Conservation (phyloP, 139 green algal species). For the Zygnema cylindricum region DNA sequence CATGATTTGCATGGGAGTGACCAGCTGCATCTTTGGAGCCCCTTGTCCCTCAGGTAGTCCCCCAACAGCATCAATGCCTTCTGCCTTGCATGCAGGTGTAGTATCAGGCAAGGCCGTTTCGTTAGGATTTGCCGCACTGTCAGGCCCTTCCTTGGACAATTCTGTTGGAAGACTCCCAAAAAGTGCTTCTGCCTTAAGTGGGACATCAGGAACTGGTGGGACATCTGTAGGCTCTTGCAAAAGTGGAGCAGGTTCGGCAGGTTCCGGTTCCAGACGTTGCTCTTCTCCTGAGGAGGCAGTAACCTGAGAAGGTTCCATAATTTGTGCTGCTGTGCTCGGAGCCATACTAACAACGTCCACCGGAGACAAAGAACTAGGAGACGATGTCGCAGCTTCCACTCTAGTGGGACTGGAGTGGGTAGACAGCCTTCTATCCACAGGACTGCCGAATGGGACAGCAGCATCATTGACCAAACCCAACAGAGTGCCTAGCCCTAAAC, state of each 20-base stretch:
- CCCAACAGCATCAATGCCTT: background rate
- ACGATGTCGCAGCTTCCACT: background rate
- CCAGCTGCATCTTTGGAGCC: background rate
- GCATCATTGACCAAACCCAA: background rate
- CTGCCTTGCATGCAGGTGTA: background rate
- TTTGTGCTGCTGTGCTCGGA: background rate
- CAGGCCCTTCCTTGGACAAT: background rate
- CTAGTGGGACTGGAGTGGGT: background rate
- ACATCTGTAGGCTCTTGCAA: background rate
- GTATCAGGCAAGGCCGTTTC: background rate
- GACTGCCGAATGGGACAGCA: background rate
- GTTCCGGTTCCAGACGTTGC: background rate
- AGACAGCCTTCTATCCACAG: background rate
- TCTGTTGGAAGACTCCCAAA: background rate
- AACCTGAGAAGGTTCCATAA: background rate
- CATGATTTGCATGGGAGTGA: background rate
- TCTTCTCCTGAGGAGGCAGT: background rate
- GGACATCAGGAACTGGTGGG: background rate
- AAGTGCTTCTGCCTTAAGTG: background rate
- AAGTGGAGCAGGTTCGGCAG: background rate
- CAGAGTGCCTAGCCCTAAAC: background rate
- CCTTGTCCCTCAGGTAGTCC: background rate
- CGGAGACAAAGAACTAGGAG: constrained; percentile 21
- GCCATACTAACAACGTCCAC: background rate
- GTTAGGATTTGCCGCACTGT: no score